Evolutionary conservation across 192 early-diverging fungal genomes (phyloP), one percentile per base, ranked within the genome.

Genomic region (Gryganskiella cystojenkinii): DNA sequence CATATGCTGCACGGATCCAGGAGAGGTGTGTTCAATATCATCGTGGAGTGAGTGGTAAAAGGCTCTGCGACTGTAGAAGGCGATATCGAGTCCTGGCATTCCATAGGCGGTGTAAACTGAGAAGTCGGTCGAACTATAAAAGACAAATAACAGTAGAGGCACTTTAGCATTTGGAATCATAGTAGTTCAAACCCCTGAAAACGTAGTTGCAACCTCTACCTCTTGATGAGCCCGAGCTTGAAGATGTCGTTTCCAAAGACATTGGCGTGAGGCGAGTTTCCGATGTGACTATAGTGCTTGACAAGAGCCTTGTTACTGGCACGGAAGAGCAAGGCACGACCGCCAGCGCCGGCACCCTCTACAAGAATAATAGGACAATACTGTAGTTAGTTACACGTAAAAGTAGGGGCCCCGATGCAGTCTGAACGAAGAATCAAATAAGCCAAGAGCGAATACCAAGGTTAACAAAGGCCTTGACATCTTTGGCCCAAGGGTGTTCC

Each of bases 281-380:
- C 82, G 30, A 82, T 73, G 14, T 86, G 84, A 35, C 84, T 83
- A 11, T 79, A 78, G n/a, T 71, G 46, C 24, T 76, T 57, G 19
- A 61, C 58, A 14, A 85, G 69, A 24, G 79, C 79, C 27, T 68
- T 66, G 50, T 81, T 84, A 61, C 66, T 80, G 13, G 63, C 58
- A 35, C 91, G 87, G 80, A 91, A 92, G 24, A 92, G 68, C 52
- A 87, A 72, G 19, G 90, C 87, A 46, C 88, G 87, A 24, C 91
- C 91, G 22, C 91, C 91, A 27, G 89, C 89, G 44, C 91, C 90
- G 40, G 90, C 90, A 14, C 88, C 90, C 79, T 92, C 91, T 78
- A 60, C 9, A 43, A 17, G 31, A 14, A n/a, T 17, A 49, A 40
- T 6, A 6, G 7, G n/a, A n/a, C n/a, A n/a, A n/a, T n/a, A n/a